Conservation (phyloP, 768 basidiomycete species). For the Leccinum ochraceum region DNA sequence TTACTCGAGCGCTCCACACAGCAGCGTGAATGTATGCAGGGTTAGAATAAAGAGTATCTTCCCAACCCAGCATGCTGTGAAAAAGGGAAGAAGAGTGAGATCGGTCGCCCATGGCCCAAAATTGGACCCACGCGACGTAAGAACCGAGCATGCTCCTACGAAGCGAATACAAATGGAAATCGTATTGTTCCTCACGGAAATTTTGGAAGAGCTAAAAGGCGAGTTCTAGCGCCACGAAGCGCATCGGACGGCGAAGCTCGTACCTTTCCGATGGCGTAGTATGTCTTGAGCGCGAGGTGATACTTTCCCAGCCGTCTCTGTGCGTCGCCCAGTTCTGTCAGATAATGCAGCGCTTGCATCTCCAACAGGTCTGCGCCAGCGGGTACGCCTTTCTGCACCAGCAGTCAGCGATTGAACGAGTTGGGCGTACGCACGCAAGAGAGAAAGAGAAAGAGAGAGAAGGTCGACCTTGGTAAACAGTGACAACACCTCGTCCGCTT, state of each 20-base stretch:
- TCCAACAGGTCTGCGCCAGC: constrained; percentile 86
- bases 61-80: constrained; percentile 75
- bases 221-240: constrained; percentile 9
- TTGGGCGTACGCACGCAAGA: background rate
- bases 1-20: constrained; percentile 67
- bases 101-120: constrained; percentile 6
- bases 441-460: background rate
- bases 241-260: constrained; percentile 15
- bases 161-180: constrained; percentile 95
- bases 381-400: constrained; percentile 79
- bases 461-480: constrained; percentile 85
- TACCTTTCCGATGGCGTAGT: constrained; percentile 74
- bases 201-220: constrained; percentile 69
- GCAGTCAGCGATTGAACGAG: constrained; percentile 8
- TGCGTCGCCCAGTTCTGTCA: constrained; percentile 79
- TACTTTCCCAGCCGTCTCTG: constrained; percentile 64
- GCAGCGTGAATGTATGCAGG: constrained; percentile 75
- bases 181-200: constrained; percentile 94
- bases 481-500: constrained; percentile 73
- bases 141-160: constrained; percentile 86
- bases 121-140: constrained; percentile 70
- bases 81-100: background rate
- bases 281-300: constrained; percentile 84
- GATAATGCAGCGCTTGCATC: constrained; percentile 91
- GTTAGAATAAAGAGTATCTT: constrained; percentile 76